These are phyloP conservation scores for Daldinia concentrica DNA, from an alignment of 495 filamentous ascomycete species.

Conservation along the genomic window DNA sequence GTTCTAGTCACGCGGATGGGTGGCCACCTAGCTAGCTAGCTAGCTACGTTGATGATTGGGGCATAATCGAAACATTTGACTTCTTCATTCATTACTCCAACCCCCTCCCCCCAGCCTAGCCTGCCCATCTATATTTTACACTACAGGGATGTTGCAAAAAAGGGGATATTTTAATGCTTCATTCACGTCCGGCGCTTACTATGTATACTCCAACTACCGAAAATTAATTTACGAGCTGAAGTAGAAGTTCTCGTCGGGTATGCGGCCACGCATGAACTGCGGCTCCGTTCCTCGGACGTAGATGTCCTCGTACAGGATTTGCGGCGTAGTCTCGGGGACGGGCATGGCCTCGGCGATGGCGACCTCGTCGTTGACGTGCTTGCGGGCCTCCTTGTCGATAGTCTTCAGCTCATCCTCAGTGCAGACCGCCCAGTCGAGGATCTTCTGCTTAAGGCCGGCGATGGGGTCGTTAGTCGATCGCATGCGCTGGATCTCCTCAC, in stretches of 20 bases:
- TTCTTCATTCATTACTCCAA: conserved; percentile 35
- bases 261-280: conserved; percentile 86
- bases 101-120: conserved; percentile 17
- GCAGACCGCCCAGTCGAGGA: conserved; percentile 92
- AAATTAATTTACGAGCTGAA: conserved; percentile 53
- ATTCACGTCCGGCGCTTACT: background rate
- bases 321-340: conserved; percentile 74
- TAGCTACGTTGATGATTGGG: conserved; percentile 23
- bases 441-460: conserved; percentile 95
- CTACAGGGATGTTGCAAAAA: conserved; percentile 33
- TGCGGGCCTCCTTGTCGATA: conserved; percentile 91
- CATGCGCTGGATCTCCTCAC: conserved; percentile 99
- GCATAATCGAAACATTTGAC: conserved; percentile 21
- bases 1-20: conserved; percentile 24
- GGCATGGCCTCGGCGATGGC: conserved; percentile 87
- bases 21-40: background rate
- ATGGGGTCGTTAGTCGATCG: conserved; percentile 98
- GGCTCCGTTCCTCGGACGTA: conserved; percentile 94
- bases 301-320: conserved; percentile 95
- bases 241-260: conserved; percentile 93
- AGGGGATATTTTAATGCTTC: conserved; percentile 2
- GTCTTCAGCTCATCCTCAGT: conserved; percentile 96
- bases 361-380: conserved; percentile 87
- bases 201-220: background rate
- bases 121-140: conserved; percentile 45